phyloP scores from a whole-genome alignment of 768 basidiomycete genomes.

The Lactifluus hygrophoroides region DNA sequence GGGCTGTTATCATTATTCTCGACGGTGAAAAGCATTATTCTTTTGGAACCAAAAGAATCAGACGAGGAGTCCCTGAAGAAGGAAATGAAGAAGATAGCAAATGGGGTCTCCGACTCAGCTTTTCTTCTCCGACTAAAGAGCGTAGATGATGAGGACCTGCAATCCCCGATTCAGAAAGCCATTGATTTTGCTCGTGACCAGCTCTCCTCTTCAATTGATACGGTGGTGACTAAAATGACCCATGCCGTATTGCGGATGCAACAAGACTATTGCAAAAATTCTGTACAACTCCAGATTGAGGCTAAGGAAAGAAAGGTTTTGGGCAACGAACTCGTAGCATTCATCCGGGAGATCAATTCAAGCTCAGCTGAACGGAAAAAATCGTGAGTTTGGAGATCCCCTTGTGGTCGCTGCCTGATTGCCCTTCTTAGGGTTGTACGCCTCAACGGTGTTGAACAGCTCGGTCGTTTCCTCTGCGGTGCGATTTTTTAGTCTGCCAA shows the following conservation, averaged over 20 bases:
- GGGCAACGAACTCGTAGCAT: background rate
- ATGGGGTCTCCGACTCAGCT: background rate
- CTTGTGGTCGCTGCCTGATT: background rate
- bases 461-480: background rate
- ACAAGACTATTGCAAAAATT: background rate
- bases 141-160: background rate
- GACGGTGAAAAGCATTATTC: background rate
- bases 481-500: background rate
- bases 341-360: slow-evolving; percentile 4
- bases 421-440: background rate
- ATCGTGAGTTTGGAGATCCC: background rate
- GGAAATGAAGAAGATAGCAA: slow-evolving; percentile 1
- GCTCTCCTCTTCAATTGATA: background rate
- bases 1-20: background rate
- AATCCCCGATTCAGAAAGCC: background rate
- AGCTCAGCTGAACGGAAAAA: background rate
- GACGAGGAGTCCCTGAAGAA: background rate
- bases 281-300: background rate
- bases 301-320: background rate
- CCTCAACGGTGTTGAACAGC: background rate
- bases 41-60: background rate
- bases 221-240: background rate
- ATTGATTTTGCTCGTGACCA: background rate
- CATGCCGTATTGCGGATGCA: slow-evolving; percentile 2
- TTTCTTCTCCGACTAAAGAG: slow-evolving; percentile 7